phyloP scores from a whole-genome alignment of 2,329 filamentous ascomycete genomes.

The Venturia nashicola region DNA sequence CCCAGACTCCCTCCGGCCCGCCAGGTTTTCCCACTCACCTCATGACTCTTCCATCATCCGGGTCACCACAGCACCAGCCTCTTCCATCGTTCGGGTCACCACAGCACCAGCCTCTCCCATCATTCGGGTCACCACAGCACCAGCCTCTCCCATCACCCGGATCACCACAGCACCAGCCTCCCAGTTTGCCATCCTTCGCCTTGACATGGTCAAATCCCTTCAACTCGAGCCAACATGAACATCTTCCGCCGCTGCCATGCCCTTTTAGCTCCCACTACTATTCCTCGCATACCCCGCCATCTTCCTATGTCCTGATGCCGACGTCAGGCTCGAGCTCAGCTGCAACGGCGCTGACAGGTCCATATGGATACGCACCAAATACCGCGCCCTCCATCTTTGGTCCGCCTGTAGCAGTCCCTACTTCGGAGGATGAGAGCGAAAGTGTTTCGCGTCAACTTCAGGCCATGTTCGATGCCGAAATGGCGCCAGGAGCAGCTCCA shows the following conservation, averaged over 20 bases:
- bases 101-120: no score
- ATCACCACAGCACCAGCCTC: not conserved
- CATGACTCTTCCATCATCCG: not conserved
- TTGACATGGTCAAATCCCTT: not conserved
- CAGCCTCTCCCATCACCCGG: not conserved
- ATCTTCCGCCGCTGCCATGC: not conserved
- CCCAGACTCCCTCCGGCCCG: not conserved
- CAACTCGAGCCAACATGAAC: not conserved
- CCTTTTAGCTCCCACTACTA: no score
- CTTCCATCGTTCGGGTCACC: not conserved
- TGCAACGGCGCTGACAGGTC: not conserved
- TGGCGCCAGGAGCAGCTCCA: not conserved
- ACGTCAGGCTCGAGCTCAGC: no score
- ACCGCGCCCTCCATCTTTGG: not conserved
- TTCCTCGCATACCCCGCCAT: no score
- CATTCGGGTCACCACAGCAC: not conserved
- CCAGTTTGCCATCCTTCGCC: not conserved
- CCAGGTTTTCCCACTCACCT: not conserved
- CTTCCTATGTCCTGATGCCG: no score
- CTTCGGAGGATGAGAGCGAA: not conserved
- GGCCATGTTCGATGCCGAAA: not conserved
- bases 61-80: no score
- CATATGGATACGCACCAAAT: not conserved
- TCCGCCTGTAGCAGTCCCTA: not conserved
- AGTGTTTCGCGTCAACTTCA: not conserved